Percentiles rank a stretch among this genome's conserved stretches.
These are phyloP conservation scores for Pichia cephalocereana DNA, from an alignment of 805 yeast genomes.

Conservation along the genomic window DNA sequence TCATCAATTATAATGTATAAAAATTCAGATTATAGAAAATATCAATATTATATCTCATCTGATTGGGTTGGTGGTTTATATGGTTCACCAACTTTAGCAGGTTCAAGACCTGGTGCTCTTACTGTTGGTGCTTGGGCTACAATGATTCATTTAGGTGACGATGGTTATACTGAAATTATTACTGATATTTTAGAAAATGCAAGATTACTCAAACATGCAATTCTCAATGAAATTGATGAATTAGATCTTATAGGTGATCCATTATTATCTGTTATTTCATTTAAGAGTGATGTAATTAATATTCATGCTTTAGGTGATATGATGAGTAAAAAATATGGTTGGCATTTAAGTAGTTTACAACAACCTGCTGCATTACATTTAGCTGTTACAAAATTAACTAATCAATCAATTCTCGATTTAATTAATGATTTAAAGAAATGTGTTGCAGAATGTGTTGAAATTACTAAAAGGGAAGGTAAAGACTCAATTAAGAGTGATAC, in stretches of 20 bases:
- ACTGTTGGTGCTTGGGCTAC: constrained; percentile 99
- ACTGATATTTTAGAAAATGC: constrained; percentile 60
- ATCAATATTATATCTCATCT: constrained; percentile 75
- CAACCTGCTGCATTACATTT: constrained; percentile 86
- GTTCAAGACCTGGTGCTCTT: constrained; percentile 93
- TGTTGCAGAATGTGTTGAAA: constrained; percentile 31
- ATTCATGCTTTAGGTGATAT: constrained; percentile 75
- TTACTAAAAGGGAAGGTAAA: constrained; percentile 9
- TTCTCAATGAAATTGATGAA: constrained; percentile 41
- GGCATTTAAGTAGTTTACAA: constrained; percentile 88
- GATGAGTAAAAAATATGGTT: constrained; percentile 50
- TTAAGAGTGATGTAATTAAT: constrained; percentile 52
- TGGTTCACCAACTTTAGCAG: constrained; percentile 95
- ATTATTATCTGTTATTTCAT: constrained; percentile 69
- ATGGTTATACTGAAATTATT: constrained; percentile 70
- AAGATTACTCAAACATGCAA: constrained; percentile 39
- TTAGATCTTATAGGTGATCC: constrained; percentile 82
- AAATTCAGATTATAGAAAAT: constrained; percentile 49
- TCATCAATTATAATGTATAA: constrained; percentile 90
- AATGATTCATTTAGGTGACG: constrained; percentile 66
- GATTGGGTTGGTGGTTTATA: constrained; percentile 95
- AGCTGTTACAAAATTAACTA: constrained; percentile 73
- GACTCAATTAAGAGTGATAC: constrained; percentile 41
- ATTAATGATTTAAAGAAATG: constrained; percentile 38
- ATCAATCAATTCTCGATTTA: constrained; percentile 51